phyloP scores from a whole-genome alignment of 257 asterid genomes.

The Solanum chaucha region DNA sequence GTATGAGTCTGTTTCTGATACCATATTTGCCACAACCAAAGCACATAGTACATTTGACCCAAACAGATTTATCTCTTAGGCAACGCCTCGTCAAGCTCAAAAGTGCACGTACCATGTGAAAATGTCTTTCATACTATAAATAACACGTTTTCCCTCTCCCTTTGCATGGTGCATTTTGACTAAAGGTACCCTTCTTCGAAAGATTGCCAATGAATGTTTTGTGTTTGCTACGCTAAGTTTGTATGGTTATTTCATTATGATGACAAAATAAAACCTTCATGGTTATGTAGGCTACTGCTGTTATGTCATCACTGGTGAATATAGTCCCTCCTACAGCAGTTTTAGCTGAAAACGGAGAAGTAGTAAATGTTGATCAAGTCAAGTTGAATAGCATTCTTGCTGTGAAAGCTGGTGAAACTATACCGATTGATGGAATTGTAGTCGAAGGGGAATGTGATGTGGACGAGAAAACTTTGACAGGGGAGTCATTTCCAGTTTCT shows the following conservation, averaged over 20 bases:
- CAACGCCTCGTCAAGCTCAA: neutral
- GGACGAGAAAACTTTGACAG: constrained; percentile 69
- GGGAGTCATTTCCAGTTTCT: constrained; percentile 81
- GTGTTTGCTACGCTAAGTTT: neutral
- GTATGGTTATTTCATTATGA: neutral
- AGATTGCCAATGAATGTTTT: neutral
- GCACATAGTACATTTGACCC: neutral
- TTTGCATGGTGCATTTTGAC: neutral
- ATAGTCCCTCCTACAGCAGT: constrained; percentile 70
- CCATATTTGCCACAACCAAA: neutral
- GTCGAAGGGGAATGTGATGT: constrained; percentile 74
- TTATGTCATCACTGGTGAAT: constrained; percentile 66
- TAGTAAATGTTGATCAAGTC: constrained; percentile 55
- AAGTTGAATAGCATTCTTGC: constrained; percentile 53
- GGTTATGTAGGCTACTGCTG: constrained; percentile 37
- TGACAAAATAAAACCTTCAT: neutral
- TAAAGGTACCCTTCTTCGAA: neutral
- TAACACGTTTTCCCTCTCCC: neutral
- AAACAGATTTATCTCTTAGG: neutral
- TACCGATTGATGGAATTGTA: constrained; percentile 78
- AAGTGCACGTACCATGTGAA: neutral
- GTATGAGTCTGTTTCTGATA: neutral
- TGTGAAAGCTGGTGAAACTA: constrained; percentile 67
- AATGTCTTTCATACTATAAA: neutral
- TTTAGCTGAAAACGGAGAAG: constrained; percentile 71